Evolutionary conservation across 257 asterid species (phyloP).

Genomic region (Capsicum chinense): DNA sequence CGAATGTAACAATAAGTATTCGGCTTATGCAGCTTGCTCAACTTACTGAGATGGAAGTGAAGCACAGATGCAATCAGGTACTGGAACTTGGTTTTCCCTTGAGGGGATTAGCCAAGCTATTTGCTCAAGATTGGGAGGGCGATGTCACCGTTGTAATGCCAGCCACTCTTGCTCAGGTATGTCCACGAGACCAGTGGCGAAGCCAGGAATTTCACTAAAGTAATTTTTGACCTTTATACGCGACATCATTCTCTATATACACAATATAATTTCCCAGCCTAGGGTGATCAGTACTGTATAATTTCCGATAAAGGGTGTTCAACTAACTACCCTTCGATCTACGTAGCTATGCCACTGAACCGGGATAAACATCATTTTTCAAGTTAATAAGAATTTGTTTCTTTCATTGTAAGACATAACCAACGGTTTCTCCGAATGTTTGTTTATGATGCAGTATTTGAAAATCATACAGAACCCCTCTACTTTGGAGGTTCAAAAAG

Average conservation of each 20-base stretch:
- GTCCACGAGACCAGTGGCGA: not conserved
- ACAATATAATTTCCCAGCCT: not conserved
- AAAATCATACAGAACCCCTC: constrained; percentile 91
- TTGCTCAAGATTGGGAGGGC: constrained; percentile 99
- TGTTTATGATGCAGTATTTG: constrained; percentile 54
- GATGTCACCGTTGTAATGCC: constrained; percentile 97
- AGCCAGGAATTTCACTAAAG: not conserved
- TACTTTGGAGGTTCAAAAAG: constrained; percentile 72
- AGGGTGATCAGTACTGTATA: not conserved
- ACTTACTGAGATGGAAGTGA: constrained; percentile 94
- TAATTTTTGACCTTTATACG: not conserved
- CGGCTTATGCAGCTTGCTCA: constrained; percentile 72
- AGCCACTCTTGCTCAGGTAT: constrained; percentile 94
- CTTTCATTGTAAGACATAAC: not conserved
- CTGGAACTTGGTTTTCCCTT: constrained; percentile 91
- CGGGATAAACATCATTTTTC: not conserved
- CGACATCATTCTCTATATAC: not conserved
- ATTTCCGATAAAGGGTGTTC: not conserved
- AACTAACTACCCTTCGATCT: no score
- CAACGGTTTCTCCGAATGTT: not conserved
- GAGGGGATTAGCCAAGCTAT: constrained; percentile 86
- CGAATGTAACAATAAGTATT: not conserved
- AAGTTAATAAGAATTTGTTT: not conserved
- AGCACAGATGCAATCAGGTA: constrained; percentile 87
- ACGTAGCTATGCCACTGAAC: not conserved